Base-by-base conservation (phyloP, 1,284 basidiomycete species). In the Inonotus obliquus region DNA sequence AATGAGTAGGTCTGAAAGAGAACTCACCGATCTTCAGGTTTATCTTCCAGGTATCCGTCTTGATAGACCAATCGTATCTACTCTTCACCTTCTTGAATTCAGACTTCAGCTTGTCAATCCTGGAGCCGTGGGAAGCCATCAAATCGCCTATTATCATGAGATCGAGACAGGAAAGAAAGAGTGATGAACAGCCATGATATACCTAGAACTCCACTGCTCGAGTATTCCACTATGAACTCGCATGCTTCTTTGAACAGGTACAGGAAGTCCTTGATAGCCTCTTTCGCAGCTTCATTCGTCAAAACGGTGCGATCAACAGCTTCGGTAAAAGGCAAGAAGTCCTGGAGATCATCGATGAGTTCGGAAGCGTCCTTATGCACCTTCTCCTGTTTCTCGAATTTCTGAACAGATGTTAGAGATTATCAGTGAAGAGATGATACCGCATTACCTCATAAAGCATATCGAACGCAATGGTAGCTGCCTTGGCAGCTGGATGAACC, bases 401-500 rank as follows among this genome's bases (percentile, higher is more conserved):
- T 58, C 56, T 55, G 35, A 6, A 17, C 11, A 29, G 9, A 13
- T 55, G 27, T 39, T 13, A 52, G 27, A 14, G 32, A 27, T 11
- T 29, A 13, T 19, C 14, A 7, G 13, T 49, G 14, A 32, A n/a
- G 10, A 17, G 19, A 54, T 17, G 11, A 39, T 19, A 23, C 19
- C 13, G 39, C 10, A 13, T 55, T 9, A 55, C 54, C 54, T 55
- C 54, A 27, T 55, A 55, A 9, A 55, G 41, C 54, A 55, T 38
- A 23, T 25, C 21, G 21, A 55, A 55, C 6, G 54, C 54, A 23
- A 39, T 45, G 4, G 37, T 39, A 19, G 54, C 54, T 13, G 41
- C 41, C 27, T 55, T 55, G 14, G 54, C 54, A 3, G 54, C 54
- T 55, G 54, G 54, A 17, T 55, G 54, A 55, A 55, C 9, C 54